These are phyloP conservation scores for Entomortierella lignicola DNA, from an alignment of 192 early-diverging fungal genomes.

Conservation along the genomic window DNA sequence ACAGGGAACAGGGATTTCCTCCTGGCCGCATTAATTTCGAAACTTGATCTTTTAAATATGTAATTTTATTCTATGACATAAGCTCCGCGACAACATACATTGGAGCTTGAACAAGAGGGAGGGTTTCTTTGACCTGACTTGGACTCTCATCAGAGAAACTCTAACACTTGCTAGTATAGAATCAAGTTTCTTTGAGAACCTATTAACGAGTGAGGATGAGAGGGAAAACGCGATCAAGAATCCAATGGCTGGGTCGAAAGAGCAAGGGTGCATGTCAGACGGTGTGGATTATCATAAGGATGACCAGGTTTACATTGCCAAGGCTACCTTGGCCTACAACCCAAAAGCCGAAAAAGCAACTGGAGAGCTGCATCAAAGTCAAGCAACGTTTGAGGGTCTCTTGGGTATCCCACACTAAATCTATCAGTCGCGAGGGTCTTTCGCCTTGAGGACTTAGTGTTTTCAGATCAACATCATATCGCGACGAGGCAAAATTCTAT, in stretches of 20 bases:
- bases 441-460: background rate
- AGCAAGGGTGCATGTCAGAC: background rate
- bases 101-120: background rate
- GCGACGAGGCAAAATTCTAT: background rate
- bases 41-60: no score
- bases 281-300: background rate
- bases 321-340: no score
- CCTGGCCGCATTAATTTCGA: no score
- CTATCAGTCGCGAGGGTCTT: background rate
- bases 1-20: no score
- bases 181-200: background rate
- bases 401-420: background rate
- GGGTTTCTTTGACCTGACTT: background rate
- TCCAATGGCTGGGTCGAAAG: background rate
- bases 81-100: background rate
- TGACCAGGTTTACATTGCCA: background rate
- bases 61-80: no score
- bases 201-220: background rate
- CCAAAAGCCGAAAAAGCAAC: background rate
- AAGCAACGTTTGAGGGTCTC: background rate
- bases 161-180: background rate
- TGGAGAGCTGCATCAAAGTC: background rate
- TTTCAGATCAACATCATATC: background rate
- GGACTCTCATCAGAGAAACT: background rate
- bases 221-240: background rate